A percentile compares a stretch with the other conserved stretches of the same genome.
Evolutionary conservation across 352 stramenopile species (phyloP).

Genomic region (Globisporangium cystogenes): DNA sequence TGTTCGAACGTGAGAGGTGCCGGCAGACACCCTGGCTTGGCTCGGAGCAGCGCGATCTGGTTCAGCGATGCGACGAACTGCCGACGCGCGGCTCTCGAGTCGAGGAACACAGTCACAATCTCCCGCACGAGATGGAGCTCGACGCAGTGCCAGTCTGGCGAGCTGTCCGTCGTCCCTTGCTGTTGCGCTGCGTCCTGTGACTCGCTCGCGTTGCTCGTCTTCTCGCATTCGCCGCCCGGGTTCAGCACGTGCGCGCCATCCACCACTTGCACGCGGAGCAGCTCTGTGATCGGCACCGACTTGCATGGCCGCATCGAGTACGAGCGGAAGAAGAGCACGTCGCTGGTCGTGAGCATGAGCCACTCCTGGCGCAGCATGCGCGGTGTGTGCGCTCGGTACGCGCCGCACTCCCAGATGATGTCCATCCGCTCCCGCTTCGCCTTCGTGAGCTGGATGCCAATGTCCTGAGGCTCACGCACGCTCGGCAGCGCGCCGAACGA

Average conservation of each 20-base stretch:
- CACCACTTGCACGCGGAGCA: conserved; percentile 36
- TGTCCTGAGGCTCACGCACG: conserved; percentile 37
- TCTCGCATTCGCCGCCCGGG: conserved; percentile 16
- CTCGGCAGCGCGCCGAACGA: conserved; percentile 34
- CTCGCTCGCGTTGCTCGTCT: conserved; percentile 3
- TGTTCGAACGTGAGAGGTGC: conserved; percentile 17
- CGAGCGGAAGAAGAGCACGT: conserved; percentile 67
- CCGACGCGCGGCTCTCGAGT: conserved; percentile 22
- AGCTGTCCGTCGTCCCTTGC: conserved; percentile 1
- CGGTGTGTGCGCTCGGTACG: conserved; percentile 48
- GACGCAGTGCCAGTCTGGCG: conserved; percentile 41
- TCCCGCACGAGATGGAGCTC: conserved; percentile 53
- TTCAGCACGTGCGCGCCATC: conserved; percentile 26
- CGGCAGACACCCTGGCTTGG: conserved; percentile 4
- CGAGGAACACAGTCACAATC: conserved; percentile 55
- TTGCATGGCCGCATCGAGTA: conserved; percentile 43
- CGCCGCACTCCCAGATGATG: conserved; percentile 50
- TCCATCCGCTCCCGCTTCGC: conserved; percentile 44
- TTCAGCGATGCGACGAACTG: conserved; percentile 26
- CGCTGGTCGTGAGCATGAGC: conserved; percentile 44
- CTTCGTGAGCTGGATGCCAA: conserved; percentile 54
- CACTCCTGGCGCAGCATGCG: conserved; percentile 69
- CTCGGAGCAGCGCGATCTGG: conserved; percentile 17
- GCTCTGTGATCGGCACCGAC: conserved; percentile 32
- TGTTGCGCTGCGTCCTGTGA: not conserved